phyloP scores from a whole-genome alignment of 495 filamentous ascomycete species.

The Daldinia childiae region DNA sequence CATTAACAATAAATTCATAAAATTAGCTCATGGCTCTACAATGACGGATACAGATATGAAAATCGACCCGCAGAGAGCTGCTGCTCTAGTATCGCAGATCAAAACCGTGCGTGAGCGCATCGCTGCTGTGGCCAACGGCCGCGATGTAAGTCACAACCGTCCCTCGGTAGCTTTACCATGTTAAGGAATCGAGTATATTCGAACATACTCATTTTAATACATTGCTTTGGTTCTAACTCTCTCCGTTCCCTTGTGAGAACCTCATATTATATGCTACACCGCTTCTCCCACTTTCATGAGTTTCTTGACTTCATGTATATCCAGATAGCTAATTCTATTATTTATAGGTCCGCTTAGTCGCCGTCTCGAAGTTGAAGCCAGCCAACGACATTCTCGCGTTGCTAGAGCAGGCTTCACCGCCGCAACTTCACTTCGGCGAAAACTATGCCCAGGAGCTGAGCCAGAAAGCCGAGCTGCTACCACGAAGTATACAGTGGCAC shows the following conservation, averaged over 20 bases:
- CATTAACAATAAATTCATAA: background rate
- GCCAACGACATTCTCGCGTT: slow-evolving; percentile 87
- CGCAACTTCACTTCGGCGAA: slow-evolving; percentile 89
- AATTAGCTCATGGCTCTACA: slow-evolving; percentile 20
- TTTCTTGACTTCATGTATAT: background rate
- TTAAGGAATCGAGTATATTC: background rate
- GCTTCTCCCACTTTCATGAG: background rate
- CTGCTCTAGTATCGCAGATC: slow-evolving; percentile 57
- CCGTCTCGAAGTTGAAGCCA: slow-evolving; percentile 94
- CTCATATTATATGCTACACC: background rate
- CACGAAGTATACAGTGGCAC: slow-evolving; percentile 85
- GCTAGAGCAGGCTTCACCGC: slow-evolving; percentile 63
- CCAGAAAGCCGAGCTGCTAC: slow-evolving; percentile 83
- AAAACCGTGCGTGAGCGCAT: slow-evolving; percentile 58
- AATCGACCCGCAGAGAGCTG: slow-evolving; percentile 61
- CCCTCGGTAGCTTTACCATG: background rate
- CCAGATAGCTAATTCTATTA: background rate
- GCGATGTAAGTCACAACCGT: slow-evolving; percentile 50
- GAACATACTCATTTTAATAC: background rate
- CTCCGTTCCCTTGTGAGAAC: background rate
- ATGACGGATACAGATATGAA: slow-evolving; percentile 61
- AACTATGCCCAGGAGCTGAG: slow-evolving; percentile 95
- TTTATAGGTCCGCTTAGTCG: slow-evolving; percentile 82
- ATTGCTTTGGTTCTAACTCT: background rate
- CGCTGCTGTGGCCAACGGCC: slow-evolving; percentile 55